Base-by-base conservation (phyloP, 805 yeast genomes). In the Sungouiella thailandica region DNA sequence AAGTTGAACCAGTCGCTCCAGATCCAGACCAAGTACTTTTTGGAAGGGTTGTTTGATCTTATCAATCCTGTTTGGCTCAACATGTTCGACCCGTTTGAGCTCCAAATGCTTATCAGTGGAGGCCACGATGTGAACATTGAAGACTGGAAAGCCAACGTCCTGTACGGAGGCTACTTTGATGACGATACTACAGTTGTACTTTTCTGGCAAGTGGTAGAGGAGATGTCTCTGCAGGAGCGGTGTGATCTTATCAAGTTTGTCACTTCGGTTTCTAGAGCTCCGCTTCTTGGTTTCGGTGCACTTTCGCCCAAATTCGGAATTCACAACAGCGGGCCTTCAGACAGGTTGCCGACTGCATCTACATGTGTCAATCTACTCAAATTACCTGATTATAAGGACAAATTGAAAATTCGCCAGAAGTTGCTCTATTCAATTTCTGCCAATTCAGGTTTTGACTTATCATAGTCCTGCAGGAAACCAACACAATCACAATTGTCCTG, bases 261-360 rank as follows among this genome's bases (percentile, higher is more conserved):
- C 17, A 93, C 97, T 0, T 83, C 96, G 0, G 95, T 87, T 1
- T 81, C 96, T 1, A 72, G 89, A 39, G 96, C 95, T 0, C 98
- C 98, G 1, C 64, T 93, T 25, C 68, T 86, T 17, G 98, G 98
- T 0, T 90, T 93, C 53, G 68, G 72, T 29, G 46, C 49, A 10
- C 43, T 54, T 20, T 63, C 60, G 19, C 98, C 98, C 0, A 68
- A 65, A 35, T 87, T 93, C 57, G 95, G 95, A 1, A 81, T 93
- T 29, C 57, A 85, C 24, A 78, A 78, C 43, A 70, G 80, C 0
- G 93, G 90, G 0, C 41, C 56, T 11, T 43, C 50, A 2, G 67
- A 65, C 2, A 62, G 94, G 19, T 62, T 93, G 25, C 98, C 98
- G 0, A 86, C 97, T 0, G 83, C 97, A 0, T 78, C 96, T 0